Percentiles rank a stretch among this genome's conserved stretches.
These are phyloP conservation scores for Apiospora kogelbergensis DNA, from an alignment of 2,329 filamentous ascomycete genomes.

Conservation along the genomic window DNA sequence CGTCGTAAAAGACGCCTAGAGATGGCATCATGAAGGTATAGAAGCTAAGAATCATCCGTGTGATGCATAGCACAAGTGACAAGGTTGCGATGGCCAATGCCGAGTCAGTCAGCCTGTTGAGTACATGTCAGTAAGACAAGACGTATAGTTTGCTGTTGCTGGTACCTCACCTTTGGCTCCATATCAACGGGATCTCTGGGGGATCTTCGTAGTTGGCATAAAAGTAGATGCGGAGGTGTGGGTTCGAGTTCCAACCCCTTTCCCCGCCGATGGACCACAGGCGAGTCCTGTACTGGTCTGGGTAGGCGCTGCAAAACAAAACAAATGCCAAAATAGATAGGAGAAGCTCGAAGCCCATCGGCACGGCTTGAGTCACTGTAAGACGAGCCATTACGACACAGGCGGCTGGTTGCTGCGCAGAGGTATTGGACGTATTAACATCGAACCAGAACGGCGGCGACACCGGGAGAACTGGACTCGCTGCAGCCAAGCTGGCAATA, in stretches of 20 bases:
- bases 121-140: not conserved
- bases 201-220: conserved; percentile 22
- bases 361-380: not conserved
- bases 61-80: conserved; percentile 11
- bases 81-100: conserved; percentile 18
- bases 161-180: conserved; percentile 14
- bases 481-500: not conserved
- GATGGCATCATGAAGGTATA: conserved; percentile 10
- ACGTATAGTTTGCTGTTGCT: not conserved
- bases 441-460: too few species aligned
- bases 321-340: not conserved
- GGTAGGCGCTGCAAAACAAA: conserved; percentile 17
- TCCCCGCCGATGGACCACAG: conserved; percentile 21
- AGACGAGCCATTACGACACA: not conserved
- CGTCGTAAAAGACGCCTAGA: conserved; percentile 14
- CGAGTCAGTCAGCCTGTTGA: conserved; percentile 18
- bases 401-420: not conserved
- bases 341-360: conserved; percentile 2
- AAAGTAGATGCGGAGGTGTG: conserved; percentile 21
- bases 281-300: conserved; percentile 13
- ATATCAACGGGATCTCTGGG: conserved; percentile 18
- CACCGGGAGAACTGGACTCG: not conserved
- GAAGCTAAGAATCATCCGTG: conserved; percentile 11
- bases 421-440: not conserved
- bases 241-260: conserved; percentile 24